phyloP scores from a whole-genome alignment of 2,329 filamentous ascomycete species.

The Colletotrichum chrysophilum region DNA sequence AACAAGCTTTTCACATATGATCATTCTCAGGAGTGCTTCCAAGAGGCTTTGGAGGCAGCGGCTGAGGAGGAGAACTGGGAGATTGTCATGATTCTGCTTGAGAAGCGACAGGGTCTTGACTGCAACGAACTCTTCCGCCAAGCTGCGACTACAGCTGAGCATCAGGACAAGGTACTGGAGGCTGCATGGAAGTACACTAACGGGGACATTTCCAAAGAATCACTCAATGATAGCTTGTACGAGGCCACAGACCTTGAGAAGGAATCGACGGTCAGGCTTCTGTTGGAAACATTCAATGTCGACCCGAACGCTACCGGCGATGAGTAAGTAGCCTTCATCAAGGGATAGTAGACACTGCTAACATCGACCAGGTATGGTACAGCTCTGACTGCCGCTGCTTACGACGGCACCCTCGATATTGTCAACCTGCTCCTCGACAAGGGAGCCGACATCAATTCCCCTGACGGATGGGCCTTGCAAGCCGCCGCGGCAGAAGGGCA shows the following conservation, averaged over 20 bases:
- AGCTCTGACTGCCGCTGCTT: slow-evolving; percentile 42
- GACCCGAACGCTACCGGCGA: slow-evolving; percentile 42
- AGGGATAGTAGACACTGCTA: not conserved
- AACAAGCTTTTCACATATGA: slow-evolving; percentile 41
- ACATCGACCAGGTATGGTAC: slow-evolving; percentile 34
- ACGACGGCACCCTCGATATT: slow-evolving; percentile 35
- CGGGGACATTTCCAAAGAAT: slow-evolving; percentile 34
- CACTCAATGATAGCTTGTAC: slow-evolving; percentile 39
- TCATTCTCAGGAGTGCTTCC: slow-evolving; percentile 34
- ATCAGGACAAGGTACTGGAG: slow-evolving; percentile 39
- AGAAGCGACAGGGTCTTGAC: slow-evolving; percentile 33
- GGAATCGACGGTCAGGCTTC: slow-evolving; percentile 37
- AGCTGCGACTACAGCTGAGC: slow-evolving; percentile 35
- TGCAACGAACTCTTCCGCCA: slow-evolving; percentile 39
- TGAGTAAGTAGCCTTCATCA: slow-evolving; percentile 32
- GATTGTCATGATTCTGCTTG: slow-evolving; percentile 37
- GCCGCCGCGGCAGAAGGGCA: slow-evolving; percentile 40
- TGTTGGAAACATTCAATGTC: slow-evolving; percentile 37
- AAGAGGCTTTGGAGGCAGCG: slow-evolving; percentile 37
- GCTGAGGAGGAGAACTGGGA: slow-evolving; percentile 41
- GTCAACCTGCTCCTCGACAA: slow-evolving; percentile 13
- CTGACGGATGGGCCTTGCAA: slow-evolving; percentile 42
- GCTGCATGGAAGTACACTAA: slow-evolving; percentile 41
- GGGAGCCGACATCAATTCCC: slow-evolving; percentile 29
- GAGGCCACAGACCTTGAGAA: slow-evolving; percentile 45